A percentile compares a stretch with the other conserved stretches of the same genome.
phyloP scores from a whole-genome alignment of 139 green algal genomes.

The Coccomyxa sp. region DNA sequence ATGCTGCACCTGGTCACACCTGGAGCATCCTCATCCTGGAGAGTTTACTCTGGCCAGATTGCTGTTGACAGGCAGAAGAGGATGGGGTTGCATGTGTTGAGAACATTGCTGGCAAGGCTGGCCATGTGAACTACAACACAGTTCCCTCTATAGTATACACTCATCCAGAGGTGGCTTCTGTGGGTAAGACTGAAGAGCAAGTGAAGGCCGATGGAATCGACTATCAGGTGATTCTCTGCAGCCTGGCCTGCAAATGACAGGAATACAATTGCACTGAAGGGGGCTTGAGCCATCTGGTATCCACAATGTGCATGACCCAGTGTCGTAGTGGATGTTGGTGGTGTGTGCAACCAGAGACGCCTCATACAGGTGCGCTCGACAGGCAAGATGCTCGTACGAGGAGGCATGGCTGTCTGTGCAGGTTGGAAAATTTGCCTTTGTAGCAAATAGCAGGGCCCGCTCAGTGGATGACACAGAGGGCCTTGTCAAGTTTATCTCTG shows the following conservation, averaged over 20 bases:
- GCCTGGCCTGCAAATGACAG: background rate
- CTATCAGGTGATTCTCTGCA: conserved; percentile 54
- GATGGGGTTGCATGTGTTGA: conserved; percentile 96
- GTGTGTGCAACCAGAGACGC: background rate
- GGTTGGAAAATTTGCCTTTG: conserved; percentile 94
- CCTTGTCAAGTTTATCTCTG: conserved; percentile 92
- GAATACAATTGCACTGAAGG: background rate
- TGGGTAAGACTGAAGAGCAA: conserved; percentile 84
- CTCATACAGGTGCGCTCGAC: background rate
- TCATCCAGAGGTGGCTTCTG: conserved; percentile 80
- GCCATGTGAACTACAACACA: conserved; percentile 98
- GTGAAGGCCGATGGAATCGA: conserved; percentile 63
- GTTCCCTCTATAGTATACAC: conserved; percentile 99
- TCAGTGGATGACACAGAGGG: conserved; percentile 86
- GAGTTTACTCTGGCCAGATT: background rate
- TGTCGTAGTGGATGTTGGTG: background rate
- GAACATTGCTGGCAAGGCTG: conserved; percentile 82
- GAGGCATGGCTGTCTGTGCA: background rate
- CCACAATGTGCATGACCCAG: background rate
- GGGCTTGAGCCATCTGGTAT: too few species aligned
- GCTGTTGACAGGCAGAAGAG: conserved; percentile 82
- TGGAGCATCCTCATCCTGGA: background rate
- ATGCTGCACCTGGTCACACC: background rate
- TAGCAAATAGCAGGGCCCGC: conserved; percentile 94
- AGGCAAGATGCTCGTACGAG: background rate